A percentile compares a stretch with the other conserved stretches of the same genome.
These are phyloP conservation scores for Chrysoporthe deuterocubensis DNA, from an alignment of 2,329 filamentous ascomycete species.

Conservation along the genomic window DNA sequence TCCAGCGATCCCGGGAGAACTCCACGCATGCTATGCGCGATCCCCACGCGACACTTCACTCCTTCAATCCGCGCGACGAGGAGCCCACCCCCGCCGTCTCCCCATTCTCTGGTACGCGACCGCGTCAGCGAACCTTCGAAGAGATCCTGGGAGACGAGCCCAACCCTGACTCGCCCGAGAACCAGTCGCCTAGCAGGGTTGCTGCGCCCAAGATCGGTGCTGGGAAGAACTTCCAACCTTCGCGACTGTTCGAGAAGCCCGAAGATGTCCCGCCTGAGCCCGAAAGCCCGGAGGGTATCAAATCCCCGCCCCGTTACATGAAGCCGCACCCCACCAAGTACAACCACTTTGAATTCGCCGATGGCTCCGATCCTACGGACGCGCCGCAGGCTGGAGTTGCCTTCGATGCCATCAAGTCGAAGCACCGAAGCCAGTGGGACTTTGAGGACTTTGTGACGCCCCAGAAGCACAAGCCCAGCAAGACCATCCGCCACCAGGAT, in stretches of 20 bases:
- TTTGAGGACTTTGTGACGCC: slow-evolving; percentile 90
- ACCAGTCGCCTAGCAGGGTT: slow-evolving; percentile 53
- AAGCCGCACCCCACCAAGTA: slow-evolving; percentile 79
- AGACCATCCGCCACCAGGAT: slow-evolving; percentile 66
- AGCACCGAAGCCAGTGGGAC: slow-evolving; percentile 78
- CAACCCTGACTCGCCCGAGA: slow-evolving; percentile 47
- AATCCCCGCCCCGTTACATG: slow-evolving; percentile 50
- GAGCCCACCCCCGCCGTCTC: slow-evolving; percentile 57
- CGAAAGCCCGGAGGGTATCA: slow-evolving; percentile 47
- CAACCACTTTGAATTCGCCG: slow-evolving; percentile 82
- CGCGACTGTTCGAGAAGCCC: slow-evolving; percentile 67
- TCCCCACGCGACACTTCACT: slow-evolving; percentile 71
- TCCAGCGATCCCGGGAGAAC: slow-evolving; percentile 53
- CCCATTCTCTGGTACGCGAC: slow-evolving; percentile 65
- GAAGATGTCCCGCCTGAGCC: slow-evolving; percentile 41
- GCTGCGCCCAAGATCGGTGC: slow-evolving; percentile 57
- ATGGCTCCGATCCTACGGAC: slow-evolving; percentile 61
- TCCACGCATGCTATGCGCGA: slow-evolving; percentile 62
- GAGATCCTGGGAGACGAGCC: slow-evolving; percentile 71
- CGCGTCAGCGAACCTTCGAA: slow-evolving; percentile 67
- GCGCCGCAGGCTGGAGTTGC: slow-evolving; percentile 47
- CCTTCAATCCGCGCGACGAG: slow-evolving; percentile 74
- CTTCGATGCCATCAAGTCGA: slow-evolving; percentile 54
- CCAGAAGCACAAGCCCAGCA: slow-evolving; percentile 67
- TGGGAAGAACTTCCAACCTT: slow-evolving; percentile 65